Percentiles rank a stretch among this genome's conserved stretches.
Evolutionary conservation across 352 stramenopile species (phyloP).

Genomic region (Globisporangium canariense): DNA sequence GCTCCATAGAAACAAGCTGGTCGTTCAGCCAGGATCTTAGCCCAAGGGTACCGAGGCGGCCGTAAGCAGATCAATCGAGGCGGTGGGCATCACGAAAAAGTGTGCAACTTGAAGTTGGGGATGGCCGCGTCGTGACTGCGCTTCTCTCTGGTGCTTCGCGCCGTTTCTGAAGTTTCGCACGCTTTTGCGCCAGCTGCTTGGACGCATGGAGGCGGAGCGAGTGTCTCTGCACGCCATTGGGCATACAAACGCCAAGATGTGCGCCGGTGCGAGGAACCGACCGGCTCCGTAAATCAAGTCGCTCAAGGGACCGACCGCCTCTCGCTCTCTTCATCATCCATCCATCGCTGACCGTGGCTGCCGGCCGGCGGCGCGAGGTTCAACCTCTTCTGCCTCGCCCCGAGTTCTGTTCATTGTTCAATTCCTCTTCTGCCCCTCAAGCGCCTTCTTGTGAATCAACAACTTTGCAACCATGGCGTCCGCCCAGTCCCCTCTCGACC

Average conservation of each 20-base stretch:
- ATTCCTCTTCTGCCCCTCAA: not conserved
- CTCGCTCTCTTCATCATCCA: not conserved
- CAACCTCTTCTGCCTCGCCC: not conserved
- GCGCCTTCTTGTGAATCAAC: not conserved
- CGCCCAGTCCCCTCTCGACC: slow-evolving; percentile 4
- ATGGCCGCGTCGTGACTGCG: not conserved
- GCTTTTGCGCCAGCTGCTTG: not conserved
- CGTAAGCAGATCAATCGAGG: not conserved
- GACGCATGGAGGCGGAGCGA: not conserved
- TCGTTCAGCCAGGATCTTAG: too few species aligned
- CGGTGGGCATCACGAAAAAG: not conserved
- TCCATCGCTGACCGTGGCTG: not conserved
- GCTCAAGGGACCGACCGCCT: not conserved
- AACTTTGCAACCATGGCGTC: not conserved
- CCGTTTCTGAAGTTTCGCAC: slow-evolving; percentile 11
- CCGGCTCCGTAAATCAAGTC: slow-evolving; percentile 2
- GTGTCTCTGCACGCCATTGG: not conserved
- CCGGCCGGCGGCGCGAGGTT: not conserved
- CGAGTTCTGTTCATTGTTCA: slow-evolving; percentile 1
- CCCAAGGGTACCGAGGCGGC: too few species aligned
- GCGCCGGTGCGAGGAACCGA: not conserved
- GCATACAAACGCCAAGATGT: not conserved
- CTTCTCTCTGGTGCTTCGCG: slow-evolving; percentile 2
- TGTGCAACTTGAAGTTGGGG: slow-evolving; percentile 5
- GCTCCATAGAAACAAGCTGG: too few species aligned